These are phyloP conservation scores for Aspergillus cavernicola DNA, from an alignment of 495 filamentous ascomycete species.

Conservation along the genomic window DNA sequence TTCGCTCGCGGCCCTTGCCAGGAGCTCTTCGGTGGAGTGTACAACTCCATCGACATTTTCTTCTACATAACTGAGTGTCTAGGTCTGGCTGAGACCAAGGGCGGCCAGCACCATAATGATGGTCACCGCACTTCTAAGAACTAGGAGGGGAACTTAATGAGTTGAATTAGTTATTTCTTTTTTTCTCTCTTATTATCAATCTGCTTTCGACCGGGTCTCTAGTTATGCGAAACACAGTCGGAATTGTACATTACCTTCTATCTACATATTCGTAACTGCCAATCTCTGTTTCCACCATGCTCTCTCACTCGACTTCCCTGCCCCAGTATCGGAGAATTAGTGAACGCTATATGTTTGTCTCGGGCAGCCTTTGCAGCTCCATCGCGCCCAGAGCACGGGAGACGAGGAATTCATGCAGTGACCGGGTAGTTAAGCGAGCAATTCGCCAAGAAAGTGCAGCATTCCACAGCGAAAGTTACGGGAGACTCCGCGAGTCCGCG, in stretches of 20 bases:
- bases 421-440: background rate
- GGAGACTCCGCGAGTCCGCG: too few species aligned
- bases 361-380: background rate
- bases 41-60: conserved; percentile 67
- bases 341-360: background rate
- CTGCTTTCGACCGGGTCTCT: background rate
- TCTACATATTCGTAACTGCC: conserved; percentile 5
- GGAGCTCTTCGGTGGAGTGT: conserved; percentile 65
- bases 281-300: background rate
- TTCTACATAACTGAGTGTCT: conserved; percentile 68
- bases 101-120: background rate
- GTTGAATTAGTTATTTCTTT: background rate
- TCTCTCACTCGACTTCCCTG: too few species aligned
- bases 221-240: background rate
- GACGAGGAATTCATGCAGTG: background rate
- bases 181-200: background rate
- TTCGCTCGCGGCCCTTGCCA: conserved; percentile 70
- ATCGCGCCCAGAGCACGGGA: background rate
- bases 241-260: conserved; percentile 6
- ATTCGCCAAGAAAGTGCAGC: background rate
- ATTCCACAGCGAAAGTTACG: background rate
- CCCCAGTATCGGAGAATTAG: background rate
- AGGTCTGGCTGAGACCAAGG: conserved; percentile 45
- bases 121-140: conserved; percentile 1
- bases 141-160: conserved; percentile 1